Evolutionary conservation across 1,139 yeast species (phyloP), one percentile per base, ranked within the genome.

Genomic region (Martiniozyma asiatica): DNA sequence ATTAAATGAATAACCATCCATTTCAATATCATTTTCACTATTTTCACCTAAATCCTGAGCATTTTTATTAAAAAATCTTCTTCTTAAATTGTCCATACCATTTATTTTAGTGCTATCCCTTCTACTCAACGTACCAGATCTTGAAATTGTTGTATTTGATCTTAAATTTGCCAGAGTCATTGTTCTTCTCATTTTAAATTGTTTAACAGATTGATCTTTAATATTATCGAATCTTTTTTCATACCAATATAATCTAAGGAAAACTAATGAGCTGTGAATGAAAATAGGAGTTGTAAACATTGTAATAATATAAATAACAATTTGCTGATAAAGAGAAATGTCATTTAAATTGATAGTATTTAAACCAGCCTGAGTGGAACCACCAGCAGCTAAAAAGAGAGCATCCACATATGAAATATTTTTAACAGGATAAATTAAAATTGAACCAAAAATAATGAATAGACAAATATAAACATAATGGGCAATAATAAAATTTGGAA

Each of bases 301-400:
- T 21, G 92, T 58, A 3, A 70, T 37, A 7, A 76, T 42, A 45
- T 75, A 81, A 4, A 81, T 51, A 12, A 67, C 56, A 14, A 85
- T 66, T 50, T 87, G 96, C 53, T 89, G 97, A 56, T 77, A 87
- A 28, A 81, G 53, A 1, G 62, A 55, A 36, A 82, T 44, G 0
- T 58, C 52, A 47, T 81, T 81, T 23, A 77, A 43, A 47, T 84
- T 71, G 14, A 80, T 61, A 0, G 96, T 76, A 47, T 84, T 84
- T 35, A 92, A 59, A 0, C 99, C 99, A 1, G 95, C 94, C 49
- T 87, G 96, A 1, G 98, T 84, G 4, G 78, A 59, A 0, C 89
- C 73, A 4, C 94, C 89, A 6, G 75, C 58, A 0, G 85, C 66
- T 34, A 82, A 59, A 53, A 85, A 84, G 24, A 92, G 56, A 2